Percentiles rank a stretch among this genome's conserved stretches.
Evolutionary conservation across 495 filamentous ascomycete genomes (phyloP).

Genomic region (Trichoderma reesei): DNA sequence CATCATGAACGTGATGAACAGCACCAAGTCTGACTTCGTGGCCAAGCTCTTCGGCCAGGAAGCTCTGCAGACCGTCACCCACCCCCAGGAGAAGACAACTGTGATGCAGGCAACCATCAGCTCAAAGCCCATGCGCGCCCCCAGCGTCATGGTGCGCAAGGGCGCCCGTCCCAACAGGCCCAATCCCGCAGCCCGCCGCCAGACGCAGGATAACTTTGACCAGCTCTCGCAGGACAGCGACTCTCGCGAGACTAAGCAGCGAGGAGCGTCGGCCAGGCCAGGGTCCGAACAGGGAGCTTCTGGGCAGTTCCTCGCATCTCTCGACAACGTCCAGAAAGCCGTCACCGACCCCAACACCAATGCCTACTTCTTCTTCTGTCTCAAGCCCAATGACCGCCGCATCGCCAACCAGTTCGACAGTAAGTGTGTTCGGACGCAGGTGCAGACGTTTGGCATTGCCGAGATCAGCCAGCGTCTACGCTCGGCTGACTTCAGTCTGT

Average conservation of each 20-base stretch:
- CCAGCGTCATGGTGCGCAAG: constrained; percentile 70
- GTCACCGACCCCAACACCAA: constrained; percentile 74
- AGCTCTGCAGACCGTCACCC: constrained; percentile 76
- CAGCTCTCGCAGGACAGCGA: constrained; percentile 21
- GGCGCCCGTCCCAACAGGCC: constrained; percentile 40
- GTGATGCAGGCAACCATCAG: constrained; percentile 96
- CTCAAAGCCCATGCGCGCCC: constrained; percentile 83
- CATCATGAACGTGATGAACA: constrained; percentile 87
- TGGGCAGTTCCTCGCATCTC: constrained; percentile 79
- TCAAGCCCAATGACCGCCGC: constrained; percentile 93
- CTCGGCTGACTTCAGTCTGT: constrained; percentile 90
- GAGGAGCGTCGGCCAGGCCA: constrained; percentile 25
- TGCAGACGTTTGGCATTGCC: constrained; percentile 92
- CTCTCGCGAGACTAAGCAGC: constrained; percentile 21
- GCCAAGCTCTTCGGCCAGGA: constrained; percentile 87
- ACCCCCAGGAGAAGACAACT: constrained; percentile 80
- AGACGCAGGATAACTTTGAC: constrained; percentile 13
- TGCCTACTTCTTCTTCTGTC: constrained; percentile 90
- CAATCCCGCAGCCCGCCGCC: constrained; percentile 17
- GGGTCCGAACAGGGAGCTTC: constrained; percentile 69
- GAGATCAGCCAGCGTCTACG: constrained; percentile 89
- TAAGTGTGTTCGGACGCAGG: constrained; percentile 90
- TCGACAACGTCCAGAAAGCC: constrained; percentile 81
- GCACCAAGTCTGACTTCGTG: constrained; percentile 80
- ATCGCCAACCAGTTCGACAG: constrained; percentile 99